These are phyloP conservation scores for Paspalum notatum DNA, from an alignment of 176 grass and related monocot genomes.

Conservation along the genomic window DNA sequence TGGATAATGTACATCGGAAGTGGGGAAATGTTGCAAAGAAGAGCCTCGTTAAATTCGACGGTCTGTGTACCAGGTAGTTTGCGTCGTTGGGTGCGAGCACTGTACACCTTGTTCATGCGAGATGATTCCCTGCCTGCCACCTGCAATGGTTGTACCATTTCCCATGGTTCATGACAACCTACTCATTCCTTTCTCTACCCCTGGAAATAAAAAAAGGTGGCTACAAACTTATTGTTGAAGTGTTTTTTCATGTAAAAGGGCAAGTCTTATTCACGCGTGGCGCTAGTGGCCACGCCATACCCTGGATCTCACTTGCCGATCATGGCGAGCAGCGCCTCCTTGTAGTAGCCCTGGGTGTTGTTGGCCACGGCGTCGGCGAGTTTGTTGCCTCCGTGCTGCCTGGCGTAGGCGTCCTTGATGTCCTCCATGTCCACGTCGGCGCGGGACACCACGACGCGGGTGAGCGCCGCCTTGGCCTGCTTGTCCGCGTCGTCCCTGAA, in stretches of 20 bases:
- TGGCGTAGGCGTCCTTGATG: constrained; percentile 67
- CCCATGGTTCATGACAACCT: neutral
- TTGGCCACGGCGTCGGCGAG: constrained; percentile 62
- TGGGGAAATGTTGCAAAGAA: neutral
- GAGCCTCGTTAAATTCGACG: too few relatives aligned
- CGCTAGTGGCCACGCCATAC: neutral
- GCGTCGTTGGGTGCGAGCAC: neutral
- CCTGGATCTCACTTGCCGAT: constrained; percentile 45
- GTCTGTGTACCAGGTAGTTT: neutral
- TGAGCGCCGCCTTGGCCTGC: constrained; percentile 64
- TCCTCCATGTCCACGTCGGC: constrained; percentile 70
- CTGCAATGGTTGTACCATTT: neutral
- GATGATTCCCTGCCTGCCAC: neutral
- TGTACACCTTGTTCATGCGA: neutral
- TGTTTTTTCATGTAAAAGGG: neutral
- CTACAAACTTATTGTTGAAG: neutral
- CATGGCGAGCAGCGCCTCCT: constrained; percentile 77
- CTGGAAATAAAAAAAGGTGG: neutral
- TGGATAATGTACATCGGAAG: neutral
- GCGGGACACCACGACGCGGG: constrained; percentile 66
- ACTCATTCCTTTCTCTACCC: neutral
- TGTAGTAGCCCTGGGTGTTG: constrained; percentile 72
- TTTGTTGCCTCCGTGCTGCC: constrained; percentile 56
- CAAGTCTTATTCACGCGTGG: constrained; percentile 17
- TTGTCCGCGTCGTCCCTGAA: constrained; percentile 66